A percentile compares a stretch with the other conserved stretches of the same genome.
These are phyloP conservation scores for Trichoderma sp. DNA, from an alignment of 2,329 filamentous ascomycete species.

Conservation along the genomic window DNA sequence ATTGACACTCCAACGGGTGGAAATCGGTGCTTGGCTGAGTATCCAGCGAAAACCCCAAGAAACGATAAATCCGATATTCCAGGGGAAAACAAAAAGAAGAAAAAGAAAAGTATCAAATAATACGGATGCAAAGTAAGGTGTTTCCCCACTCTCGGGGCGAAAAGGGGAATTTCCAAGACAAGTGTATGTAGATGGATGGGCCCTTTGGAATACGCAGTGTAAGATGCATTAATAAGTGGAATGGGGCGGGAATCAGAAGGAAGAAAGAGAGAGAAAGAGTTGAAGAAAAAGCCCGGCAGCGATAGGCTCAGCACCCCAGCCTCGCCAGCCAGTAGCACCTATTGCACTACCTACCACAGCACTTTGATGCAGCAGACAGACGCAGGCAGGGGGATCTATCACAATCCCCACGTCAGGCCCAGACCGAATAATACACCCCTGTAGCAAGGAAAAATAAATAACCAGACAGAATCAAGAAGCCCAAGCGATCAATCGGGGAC, in stretches of 20 bases:
- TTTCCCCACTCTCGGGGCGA: neutral
- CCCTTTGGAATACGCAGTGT: neutral
- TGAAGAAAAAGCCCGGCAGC: neutral
- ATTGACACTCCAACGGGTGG: neutral
- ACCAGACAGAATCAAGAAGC: neutral
- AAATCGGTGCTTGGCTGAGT: neutral
- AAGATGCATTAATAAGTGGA: neutral
- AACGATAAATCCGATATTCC: neutral
- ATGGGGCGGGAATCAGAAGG: too few relatives aligned
- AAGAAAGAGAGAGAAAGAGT: neutral
- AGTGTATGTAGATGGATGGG: neutral
- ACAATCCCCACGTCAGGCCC: constrained; percentile 6
- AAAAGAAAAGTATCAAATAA: neutral
- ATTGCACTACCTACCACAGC: neutral
- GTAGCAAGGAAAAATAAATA: neutral
- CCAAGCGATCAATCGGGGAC: neutral
- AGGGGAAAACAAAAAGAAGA: neutral
- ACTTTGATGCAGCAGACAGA: neutral
- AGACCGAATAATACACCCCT: neutral
- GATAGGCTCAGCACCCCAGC: constrained; percentile 14
- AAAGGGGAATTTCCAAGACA: constrained; percentile 1
- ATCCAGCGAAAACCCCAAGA: neutral
- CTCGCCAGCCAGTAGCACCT: constrained; percentile 13
- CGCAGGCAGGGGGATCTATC: constrained; percentile 10
- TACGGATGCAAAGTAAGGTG: neutral